phyloP scores from a whole-genome alignment of 2,329 filamentous ascomycete species.

The Dothiorella sarmentorum region DNA sequence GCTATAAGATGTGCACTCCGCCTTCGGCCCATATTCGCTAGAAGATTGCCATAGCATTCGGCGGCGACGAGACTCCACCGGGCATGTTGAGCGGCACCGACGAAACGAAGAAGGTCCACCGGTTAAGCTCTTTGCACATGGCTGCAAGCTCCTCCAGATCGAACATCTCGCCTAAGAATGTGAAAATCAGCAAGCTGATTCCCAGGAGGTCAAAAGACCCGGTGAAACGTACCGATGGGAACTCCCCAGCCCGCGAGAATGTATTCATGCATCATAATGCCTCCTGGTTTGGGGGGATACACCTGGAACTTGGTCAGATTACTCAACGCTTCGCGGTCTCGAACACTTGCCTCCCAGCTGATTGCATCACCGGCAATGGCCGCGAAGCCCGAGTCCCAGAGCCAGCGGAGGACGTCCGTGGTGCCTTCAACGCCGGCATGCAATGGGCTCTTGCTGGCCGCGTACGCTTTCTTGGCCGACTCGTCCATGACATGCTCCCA shows the following conservation, averaged over 20 bases:
- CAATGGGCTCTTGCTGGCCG: conserved; percentile 25
- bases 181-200: background rate
- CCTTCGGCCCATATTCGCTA: conserved; percentile 19
- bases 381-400: conserved; percentile 47
- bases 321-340: background rate
- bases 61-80: conserved; percentile 40
- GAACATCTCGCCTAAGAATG: conserved; percentile 33
- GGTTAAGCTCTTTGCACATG: conserved; percentile 51
- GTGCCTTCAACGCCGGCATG: conserved; percentile 43
- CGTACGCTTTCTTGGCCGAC: conserved; percentile 27
- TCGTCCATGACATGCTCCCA: conserved; percentile 28
- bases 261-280: conserved; percentile 35
- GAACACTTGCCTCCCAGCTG: conserved; percentile 42
- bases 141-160: conserved; percentile 51
- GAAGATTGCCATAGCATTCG: conserved; percentile 38
- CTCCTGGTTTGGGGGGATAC: conserved; percentile 2
- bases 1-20: background rate
- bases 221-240: conserved; percentile 30
- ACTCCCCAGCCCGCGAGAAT: conserved; percentile 51
- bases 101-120: conserved; percentile 60
- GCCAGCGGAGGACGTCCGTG: conserved; percentile 39
- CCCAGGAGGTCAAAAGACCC: background rate
- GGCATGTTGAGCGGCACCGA: conserved; percentile 55
- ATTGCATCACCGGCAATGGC: conserved; percentile 46
- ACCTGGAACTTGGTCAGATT: background rate